Evolutionary conservation across 1,139 yeast genomes (phyloP), one percentile per base, ranked within the genome.

Genomic region (Hanseniaspora uvarum): DNA sequence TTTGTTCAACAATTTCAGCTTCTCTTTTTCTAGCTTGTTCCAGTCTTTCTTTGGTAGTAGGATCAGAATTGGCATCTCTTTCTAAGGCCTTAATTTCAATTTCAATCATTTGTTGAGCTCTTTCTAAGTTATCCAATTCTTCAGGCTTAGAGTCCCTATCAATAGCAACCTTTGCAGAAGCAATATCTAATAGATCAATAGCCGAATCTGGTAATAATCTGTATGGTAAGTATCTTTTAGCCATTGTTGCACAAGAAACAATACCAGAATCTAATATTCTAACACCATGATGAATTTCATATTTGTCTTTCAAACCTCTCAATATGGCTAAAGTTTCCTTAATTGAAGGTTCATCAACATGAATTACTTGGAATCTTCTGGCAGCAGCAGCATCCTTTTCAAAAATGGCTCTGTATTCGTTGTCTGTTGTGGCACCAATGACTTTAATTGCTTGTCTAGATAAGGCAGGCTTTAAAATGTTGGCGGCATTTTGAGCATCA

Each of bases 331-430:
- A 87, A 0, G 98, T 88, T 70, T 92, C 97, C 61, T 84, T 78
- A 33, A 87, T 80, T 0, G 96, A 84, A 55, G 97, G 92, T 62
- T 94, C 99, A 50, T 86, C 87, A 21, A 92, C 97, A 65, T 89
- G 95, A 61, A 94, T 86, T 68, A 87, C 88, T 71, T 92, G 99
- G 78, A 92, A 92, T 68, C 99, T 81, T 77, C 99, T 85, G 70
- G 92, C 99, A 68, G 92, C 89, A 0, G 99, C 98, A 67, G 96
- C 98, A 70, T 92, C 99, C 69, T 92, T 92, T 64, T 94, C 87
- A 58, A 92, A 83, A 65, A 83, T 81, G 67, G 89, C 83, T 67
- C 97, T 79, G 74, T 92, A 92, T 71, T 92, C 99, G 56, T 84
- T 83, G 63, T 87, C 83, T 4, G 98, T 94, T 21, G 98, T 92